Evolutionary conservation across 2,329 filamentous ascomycete species (phyloP).

Genomic region (Cytospora chrysosperma): DNA sequence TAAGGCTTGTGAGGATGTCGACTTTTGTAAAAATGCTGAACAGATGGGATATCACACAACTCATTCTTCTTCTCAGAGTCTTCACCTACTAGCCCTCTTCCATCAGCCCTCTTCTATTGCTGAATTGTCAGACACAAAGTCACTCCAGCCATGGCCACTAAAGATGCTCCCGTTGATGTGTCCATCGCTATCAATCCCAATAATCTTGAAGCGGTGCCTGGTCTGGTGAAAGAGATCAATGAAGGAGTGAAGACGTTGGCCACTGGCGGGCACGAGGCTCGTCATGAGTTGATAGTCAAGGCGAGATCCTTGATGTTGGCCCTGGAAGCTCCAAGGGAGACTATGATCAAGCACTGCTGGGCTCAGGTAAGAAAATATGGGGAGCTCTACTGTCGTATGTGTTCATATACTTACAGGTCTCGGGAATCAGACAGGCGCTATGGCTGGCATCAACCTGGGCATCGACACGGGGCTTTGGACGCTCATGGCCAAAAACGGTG

Average conservation of each 20-base stretch:
- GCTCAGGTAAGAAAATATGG: constrained; percentile 35
- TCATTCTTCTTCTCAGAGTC: no score
- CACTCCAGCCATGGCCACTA: neutral
- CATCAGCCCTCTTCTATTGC: no score
- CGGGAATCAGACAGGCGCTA: no score
- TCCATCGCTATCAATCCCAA: neutral
- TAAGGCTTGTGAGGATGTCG: no score
- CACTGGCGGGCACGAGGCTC: constrained; percentile 25
- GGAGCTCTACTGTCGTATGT: no score
- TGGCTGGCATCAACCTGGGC: constrained; percentile 24
- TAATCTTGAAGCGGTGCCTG: neutral
- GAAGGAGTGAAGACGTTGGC: neutral
- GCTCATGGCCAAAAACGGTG: constrained; percentile 34
- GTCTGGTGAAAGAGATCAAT: neutral
- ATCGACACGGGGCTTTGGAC: constrained; percentile 38
- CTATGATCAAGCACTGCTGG: constrained; percentile 47
- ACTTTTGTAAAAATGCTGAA: no score
- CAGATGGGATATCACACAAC: no score
- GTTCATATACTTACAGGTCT: no score
- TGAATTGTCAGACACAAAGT: no score
- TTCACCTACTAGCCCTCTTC: no score
- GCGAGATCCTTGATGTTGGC: constrained; percentile 36
- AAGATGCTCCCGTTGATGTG: neutral
- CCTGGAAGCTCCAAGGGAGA: constrained; percentile 47
- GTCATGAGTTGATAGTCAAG: constrained; percentile 34